Evolutionary conservation across 208 protist species (phyloP).

Genomic region (Trypanosomatidae sp.): DNA sequence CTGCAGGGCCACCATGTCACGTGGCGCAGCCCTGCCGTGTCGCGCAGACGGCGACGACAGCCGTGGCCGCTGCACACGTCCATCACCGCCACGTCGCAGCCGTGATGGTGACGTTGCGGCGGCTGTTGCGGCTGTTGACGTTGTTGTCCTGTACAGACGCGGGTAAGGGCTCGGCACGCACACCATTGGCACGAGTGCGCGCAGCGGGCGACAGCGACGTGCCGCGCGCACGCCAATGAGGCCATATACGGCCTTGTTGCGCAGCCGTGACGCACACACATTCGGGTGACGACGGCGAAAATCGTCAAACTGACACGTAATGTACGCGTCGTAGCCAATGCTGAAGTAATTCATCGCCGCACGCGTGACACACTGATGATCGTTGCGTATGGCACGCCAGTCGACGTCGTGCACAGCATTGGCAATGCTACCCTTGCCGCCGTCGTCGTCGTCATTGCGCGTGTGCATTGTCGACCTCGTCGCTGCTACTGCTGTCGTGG

Average conservation of each 20-base stretch:
- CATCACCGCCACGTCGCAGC: too few species aligned
- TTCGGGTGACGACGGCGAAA: conserved; percentile 26
- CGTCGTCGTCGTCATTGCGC: not conserved
- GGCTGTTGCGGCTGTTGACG: not conserved
- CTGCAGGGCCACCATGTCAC: conserved; percentile 26
- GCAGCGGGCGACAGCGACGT: conserved; percentile 20
- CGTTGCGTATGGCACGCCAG: conserved; percentile 16
- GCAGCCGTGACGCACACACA: conserved; percentile 43
- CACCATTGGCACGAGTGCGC: conserved; percentile 35
- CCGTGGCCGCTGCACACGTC: too few species aligned
- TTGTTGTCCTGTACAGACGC: too few species aligned
- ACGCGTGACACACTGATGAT: conserved; percentile 10
- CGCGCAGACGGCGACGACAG: too few species aligned
- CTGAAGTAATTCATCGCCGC: conserved; percentile 75
- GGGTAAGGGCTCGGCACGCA: conserved; percentile 23
- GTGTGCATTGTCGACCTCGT: not conserved
- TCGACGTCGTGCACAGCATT: conserved; percentile 26
- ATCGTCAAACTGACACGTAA: conserved; percentile 35
- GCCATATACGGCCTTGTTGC: conserved; percentile 72
- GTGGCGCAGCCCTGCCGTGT: too few species aligned
- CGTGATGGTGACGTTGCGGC: not conserved
- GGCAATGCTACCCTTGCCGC: conserved; percentile 6
- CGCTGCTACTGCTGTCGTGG: conserved; percentile 1
- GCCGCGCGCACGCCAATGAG: conserved; percentile 27
- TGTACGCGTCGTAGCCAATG: conserved; percentile 71